Base-by-base conservation (phyloP, 257 asterid genomes). In the Handroanthus guayacan region DNA sequence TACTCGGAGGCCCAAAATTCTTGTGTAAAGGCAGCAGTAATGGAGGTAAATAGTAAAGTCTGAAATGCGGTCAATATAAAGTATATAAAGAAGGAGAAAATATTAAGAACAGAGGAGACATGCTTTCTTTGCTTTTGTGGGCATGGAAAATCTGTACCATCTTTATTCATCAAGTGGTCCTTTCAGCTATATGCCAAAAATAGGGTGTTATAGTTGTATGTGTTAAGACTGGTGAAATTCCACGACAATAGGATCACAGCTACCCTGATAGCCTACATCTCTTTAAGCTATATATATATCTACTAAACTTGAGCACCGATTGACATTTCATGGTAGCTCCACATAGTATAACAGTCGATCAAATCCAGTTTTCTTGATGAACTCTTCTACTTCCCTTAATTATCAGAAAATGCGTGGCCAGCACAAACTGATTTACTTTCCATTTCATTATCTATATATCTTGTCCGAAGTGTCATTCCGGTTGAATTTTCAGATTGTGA, bases 401-500 rank as follows among this genome's bases (percentile, higher is more conserved):
- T 5, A 9, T 13, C 18, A 9, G 38, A 25, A 51, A 4, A 50
- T 39, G 5, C 17, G 20, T 37, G 52, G 37, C 54, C 78, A 47
- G 58, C 25, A 51, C 63, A 60, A 68, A 25, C 54, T 73, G 36
- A 62, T 72, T 20, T 38, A 36, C 55, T 50, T 58, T 72, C 16
- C 48, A 57, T 52, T 18, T 66, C 39, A 17, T 39, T 11, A 44
- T 60, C 2, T 55, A 38, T 39, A 12, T 52, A 11, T 51, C 51
- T 60, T 50, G 41, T 45, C 69, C 77, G 39, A 77, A 41, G 9
- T 68, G 70, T 45, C 43, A 44, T 6, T 78, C 4, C 12, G 77
- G 39, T 63, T 74, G 47, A 47, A 71, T 68, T 83, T 83, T 62
- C 94, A 94, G 98, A 88, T 92, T 39, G 97, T 92, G 82, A 87